These are phyloP conservation scores for Fusarium nelsonii DNA, from an alignment of 2,329 filamentous ascomycete species.

Conservation along the genomic window DNA sequence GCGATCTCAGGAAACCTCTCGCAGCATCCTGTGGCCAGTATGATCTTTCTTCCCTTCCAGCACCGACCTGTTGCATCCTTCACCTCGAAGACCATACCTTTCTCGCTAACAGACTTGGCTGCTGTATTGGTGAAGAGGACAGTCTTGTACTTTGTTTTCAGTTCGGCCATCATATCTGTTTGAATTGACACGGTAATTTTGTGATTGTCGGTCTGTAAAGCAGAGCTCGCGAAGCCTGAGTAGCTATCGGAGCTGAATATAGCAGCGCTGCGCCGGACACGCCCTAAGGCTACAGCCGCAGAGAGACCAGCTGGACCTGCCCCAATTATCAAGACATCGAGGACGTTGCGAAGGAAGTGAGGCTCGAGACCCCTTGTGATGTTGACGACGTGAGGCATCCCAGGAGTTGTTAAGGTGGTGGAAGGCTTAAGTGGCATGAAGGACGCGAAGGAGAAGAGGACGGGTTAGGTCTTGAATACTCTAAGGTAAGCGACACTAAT, in stretches of 20 bases:
- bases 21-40: background rate
- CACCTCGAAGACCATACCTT: background rate
- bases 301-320: background rate
- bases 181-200: accelerated
- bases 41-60: slow-evolving; percentile 11
- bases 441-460: too few relatives aligned
- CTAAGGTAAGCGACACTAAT: background rate
- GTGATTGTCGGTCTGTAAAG: accelerated
- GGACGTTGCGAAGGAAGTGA: slow-evolving; percentile 20
- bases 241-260: background rate
- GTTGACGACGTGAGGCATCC: background rate
- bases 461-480: background rate
- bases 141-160: background rate
- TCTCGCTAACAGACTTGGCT: background rate
- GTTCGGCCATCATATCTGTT: background rate
- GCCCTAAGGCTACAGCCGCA: background rate
- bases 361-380: background rate
- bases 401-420: accelerated
- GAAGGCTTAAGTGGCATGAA: background rate
- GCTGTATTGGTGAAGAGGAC: background rate
- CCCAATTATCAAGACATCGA: slow-evolving; percentile 13
- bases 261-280: background rate
- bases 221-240: accelerated
- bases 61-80: background rate
- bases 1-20: background rate